Evolutionary conservation across 2,329 filamentous ascomycete species (phyloP).

Genomic region (Stachybotrys elegans): DNA sequence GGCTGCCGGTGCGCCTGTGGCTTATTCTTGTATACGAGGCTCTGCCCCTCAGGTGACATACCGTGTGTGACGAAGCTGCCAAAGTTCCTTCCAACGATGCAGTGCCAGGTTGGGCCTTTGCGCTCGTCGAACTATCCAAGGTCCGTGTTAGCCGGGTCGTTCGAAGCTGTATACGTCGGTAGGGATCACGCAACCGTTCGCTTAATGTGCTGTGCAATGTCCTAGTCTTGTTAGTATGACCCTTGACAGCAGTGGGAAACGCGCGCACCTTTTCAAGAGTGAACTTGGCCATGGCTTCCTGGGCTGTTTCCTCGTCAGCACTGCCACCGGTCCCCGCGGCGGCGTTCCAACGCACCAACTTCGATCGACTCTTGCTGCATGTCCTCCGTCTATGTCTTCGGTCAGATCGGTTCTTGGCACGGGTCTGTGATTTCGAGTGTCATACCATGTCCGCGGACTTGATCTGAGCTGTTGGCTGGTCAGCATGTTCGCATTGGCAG

Average conservation of each 20-base stretch:
- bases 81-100: conserved; percentile 97
- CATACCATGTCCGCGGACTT: conserved; percentile 97
- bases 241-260: background rate
- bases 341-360: conserved; percentile 65
- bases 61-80: conserved; percentile 98
- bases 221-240: conserved; percentile 45
- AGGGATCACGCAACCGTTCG: conserved; percentile 61
- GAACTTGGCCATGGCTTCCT: conserved; percentile 59
- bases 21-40: too few species aligned
- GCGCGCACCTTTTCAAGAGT: conserved; percentile 53
- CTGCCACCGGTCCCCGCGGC: conserved; percentile 6
- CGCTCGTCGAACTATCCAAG: conserved; percentile 78
- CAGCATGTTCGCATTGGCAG: conserved; percentile 5
- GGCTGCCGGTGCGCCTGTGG: too few species aligned
- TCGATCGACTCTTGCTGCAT: conserved; percentile 96
- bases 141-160: too few species aligned
- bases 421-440: background rate
- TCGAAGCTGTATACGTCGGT: too few species aligned
- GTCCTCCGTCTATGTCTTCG: conserved; percentile 70
- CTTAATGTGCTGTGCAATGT: conserved; percentile 95
- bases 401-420: conserved; percentile 19
- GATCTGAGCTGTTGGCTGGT: conserved; percentile 67
- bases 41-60: too few species aligned
- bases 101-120: conserved; percentile 98
- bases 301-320: conserved; percentile 38